Base-by-base conservation (phyloP, 305 asterid genomes). In the Rubia occidens region DNA sequence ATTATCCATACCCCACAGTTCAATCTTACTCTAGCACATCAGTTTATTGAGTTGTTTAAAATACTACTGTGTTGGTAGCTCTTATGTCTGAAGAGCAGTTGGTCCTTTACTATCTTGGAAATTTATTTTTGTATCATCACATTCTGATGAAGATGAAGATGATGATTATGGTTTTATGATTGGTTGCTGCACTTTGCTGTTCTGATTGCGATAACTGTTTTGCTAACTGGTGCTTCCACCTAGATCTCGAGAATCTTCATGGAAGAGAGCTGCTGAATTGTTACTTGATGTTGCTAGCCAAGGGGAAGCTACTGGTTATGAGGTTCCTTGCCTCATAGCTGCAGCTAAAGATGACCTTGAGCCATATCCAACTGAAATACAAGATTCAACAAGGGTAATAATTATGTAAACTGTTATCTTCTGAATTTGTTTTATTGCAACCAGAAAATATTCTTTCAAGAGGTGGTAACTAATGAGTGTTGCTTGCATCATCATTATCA, bases 331-430 rank as follows among this genome's bases (percentile, higher is more conserved):
- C 78, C 97, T 87, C 81, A 91, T 94, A 64, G 96, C 91, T 78
- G 91, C 99, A 69, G 96, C 99, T 60, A 94, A 94, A 75, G 95
- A 94, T 67, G 97, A 91, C 79, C 95, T 91, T 62, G 94, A 91
- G 74, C 85, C 93, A 44, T 86, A 77, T 81, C 77, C 83, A 84
- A 89, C 95, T 0, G 94, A 89, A 84, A 91, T 95, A 77, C 96
- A 95, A 72, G 96, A 91, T 83, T 95, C 99, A 70, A 91, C 97
- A 17, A 82, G 96, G 96, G 99, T 95, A 91, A 29, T 54, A 54
- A 40, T 74, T 68, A 49, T 58, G 42, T n/a, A 6, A 13, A 17
- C 42, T 58, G 18, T 6, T 6, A 67, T 55, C 61, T 55, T 15
- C 18, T 18, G 60, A 24, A 44, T 58, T 56, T 58, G 29, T 55